Base-by-base conservation (phyloP, 306 rosid genomes). In the Arachis hypogaea region DNA sequence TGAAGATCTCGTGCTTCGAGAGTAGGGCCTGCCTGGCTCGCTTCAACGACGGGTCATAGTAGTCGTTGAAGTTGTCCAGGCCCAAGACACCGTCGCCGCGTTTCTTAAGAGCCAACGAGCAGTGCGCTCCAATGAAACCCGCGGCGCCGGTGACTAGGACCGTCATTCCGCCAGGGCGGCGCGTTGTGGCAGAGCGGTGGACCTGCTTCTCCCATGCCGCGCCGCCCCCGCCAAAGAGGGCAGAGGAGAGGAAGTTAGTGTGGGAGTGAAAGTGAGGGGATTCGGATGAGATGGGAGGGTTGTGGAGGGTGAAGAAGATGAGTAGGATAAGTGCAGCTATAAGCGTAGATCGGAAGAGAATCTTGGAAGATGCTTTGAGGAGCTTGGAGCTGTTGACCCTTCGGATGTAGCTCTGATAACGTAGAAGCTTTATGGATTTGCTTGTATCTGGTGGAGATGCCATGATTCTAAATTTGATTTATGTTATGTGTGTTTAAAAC, bases 51-150 rank as follows among this genome's bases (percentile, higher is more conserved):
- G 96, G 97, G 65, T 93, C 98, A 77, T 93, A 94, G 77, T 94
- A 94, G 64, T 33, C 38, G 76, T 94, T 94, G 89, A 94, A 94
- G 58, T 89, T 94, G 59, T 94, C 97, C 0, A 94, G 79, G 0
- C 98, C 98, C 1, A 94, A 45, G 0, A 94, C 98, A 0, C 97
- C 98, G 18, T 94, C 98, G 5, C 96, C 98, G 4, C 96, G 90
- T n/a, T 89, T 94, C 4, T 94, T 94, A 0, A 94, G 69, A 0
- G 98, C 95, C 1, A 94, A 78, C 0, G 96, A 86, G 69, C 90
- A 91, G 85, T 94, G 98, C 2, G 81, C n/a, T 1, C 98, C 97
- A n/a, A 94, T 81, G 77, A 94, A 94, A 0, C 97, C 98, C 0
- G 86, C 96, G 0, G 98, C 97, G 4, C 98, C 98, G 7, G 98